Conservation (phyloP, 345 rosid genomes). For the Reutealis trisperma region DNA sequence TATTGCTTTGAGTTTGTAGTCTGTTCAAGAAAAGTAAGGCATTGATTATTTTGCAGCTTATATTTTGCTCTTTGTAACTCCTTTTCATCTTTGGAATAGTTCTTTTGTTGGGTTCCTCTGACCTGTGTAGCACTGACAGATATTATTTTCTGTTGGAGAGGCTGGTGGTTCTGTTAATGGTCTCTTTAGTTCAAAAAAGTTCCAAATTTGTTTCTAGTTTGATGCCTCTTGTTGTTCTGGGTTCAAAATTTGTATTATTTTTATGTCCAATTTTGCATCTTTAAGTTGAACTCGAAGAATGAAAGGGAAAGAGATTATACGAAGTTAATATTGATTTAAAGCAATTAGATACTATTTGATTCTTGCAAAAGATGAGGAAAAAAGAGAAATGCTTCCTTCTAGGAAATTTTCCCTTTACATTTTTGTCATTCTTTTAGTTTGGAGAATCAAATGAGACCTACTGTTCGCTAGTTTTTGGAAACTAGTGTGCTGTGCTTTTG, state of each 20-base stretch:
- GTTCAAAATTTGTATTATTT: not conserved
- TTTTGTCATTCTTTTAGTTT: not conserved
- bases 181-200: not conserved
- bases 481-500: not conserved
- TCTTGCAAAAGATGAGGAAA: not conserved
- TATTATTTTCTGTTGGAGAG: conserved; percentile 2
- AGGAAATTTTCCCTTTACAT: not conserved
- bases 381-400: not conserved
- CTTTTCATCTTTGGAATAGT: conserved; percentile 15
- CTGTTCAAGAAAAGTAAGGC: not conserved
- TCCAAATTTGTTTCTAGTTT: not conserved
- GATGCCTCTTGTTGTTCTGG: not conserved
- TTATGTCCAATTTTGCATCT: not conserved
- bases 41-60: not conserved
- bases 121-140: conserved; percentile 37
- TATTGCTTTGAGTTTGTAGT: conserved; percentile 11
- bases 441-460: not conserved
- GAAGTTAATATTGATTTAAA: not conserved
- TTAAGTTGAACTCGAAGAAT: conserved; percentile 5
- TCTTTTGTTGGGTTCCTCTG: not conserved
- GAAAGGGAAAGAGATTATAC: not conserved
- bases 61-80: not conserved
- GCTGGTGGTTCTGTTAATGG: conserved; percentile 14
- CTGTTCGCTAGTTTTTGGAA: conserved; percentile 13
- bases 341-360: conserved; percentile 17